A percentile compares a stretch with the other conserved stretches of the same genome.
These are phyloP conservation scores for Colletotrichum sp. DNA, from an alignment of 2,329 filamentous ascomycete species.

Conservation along the genomic window DNA sequence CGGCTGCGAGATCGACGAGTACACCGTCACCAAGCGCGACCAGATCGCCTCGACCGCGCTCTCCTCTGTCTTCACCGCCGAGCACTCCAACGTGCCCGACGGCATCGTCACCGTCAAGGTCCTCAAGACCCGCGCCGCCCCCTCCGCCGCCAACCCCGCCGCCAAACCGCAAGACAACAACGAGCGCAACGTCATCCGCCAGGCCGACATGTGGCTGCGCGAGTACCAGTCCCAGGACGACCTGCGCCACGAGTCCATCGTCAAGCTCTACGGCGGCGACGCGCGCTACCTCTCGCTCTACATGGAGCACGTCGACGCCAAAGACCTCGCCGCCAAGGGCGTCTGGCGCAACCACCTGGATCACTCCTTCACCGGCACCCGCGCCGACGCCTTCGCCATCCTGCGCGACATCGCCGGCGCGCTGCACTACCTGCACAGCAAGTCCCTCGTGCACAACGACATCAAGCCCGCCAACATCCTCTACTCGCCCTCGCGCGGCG, in stretches of 20 bases:
- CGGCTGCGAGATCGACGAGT: constrained; percentile 56
- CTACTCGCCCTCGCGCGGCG: constrained; percentile 62
- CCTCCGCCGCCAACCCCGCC: constrained; percentile 29
- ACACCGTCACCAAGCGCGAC: constrained; percentile 59
- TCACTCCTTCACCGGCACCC: constrained; percentile 56
- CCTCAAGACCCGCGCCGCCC: constrained; percentile 55
- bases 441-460: constrained; percentile 63
- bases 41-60: constrained; percentile 61
- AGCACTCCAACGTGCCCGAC: constrained; percentile 57
- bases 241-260: constrained; percentile 62
- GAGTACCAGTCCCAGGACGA: constrained; percentile 62
- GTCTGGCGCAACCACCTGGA: constrained; percentile 53
- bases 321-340: constrained; percentile 54
- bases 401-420: constrained; percentile 59
- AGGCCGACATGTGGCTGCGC: constrained; percentile 65
- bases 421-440: constrained; percentile 60
- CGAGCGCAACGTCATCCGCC: constrained; percentile 61
- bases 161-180: constrained; percentile 54
- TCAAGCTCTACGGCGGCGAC: constrained; percentile 63
- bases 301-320: constrained; percentile 66
- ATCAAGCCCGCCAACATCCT: constrained; percentile 68
- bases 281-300: constrained; percentile 65
- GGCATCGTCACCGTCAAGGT: constrained; percentile 66
- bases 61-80: constrained; percentile 61
- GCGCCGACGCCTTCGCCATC: constrained; percentile 56